Conservation (phyloP, 1,284 basidiomycete genomes). For the Cystobasidium sp. region DNA sequence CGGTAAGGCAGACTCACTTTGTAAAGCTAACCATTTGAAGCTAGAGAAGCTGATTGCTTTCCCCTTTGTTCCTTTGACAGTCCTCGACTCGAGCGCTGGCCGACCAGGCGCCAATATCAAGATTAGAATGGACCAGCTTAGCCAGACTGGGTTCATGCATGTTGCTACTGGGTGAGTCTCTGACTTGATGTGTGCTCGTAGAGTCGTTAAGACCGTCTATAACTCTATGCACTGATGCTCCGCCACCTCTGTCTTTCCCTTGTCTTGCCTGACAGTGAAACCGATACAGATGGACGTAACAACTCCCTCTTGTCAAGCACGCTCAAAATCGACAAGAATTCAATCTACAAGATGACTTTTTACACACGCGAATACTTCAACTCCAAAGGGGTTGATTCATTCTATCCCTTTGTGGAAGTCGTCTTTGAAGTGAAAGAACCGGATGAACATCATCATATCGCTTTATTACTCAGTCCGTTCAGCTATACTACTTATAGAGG, state of each 20-base stretch:
- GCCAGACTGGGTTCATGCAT: slow-evolving; percentile 51
- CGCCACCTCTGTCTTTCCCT: no score
- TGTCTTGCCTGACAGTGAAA: slow-evolving; percentile 44
- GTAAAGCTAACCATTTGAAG: not conserved
- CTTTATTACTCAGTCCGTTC: slow-evolving; percentile 85
- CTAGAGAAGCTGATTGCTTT: not conserved
- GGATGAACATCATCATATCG: slow-evolving; percentile 63
- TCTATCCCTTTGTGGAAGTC: slow-evolving; percentile 56
- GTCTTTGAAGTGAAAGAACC: slow-evolving; percentile 54
- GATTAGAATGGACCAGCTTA: slow-evolving; percentile 52
- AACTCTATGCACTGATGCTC: no score
- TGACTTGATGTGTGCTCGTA: not conserved
- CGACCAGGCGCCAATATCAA: slow-evolving; percentile 54
- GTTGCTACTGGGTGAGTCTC: slow-evolving; percentile 49
- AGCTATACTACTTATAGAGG: slow-evolving; percentile 91
- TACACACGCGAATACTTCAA: slow-evolving; percentile 53
- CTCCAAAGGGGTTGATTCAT: slow-evolving; percentile 49
- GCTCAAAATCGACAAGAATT: slow-evolving; percentile 47
- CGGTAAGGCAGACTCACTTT: slow-evolving; percentile 46
- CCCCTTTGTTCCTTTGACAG: slow-evolving; percentile 41
- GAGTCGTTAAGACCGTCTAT: no score
- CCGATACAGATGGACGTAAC: slow-evolving; percentile 54
- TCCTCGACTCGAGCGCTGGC: slow-evolving; percentile 55
- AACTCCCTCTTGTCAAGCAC: slow-evolving; percentile 47
- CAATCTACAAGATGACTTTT: slow-evolving; percentile 55